Evolutionary conservation across 2,329 filamentous ascomycete species (phyloP), one percentile per base, ranked within the genome.

Genomic region (Niveomyces coronatus): DNA sequence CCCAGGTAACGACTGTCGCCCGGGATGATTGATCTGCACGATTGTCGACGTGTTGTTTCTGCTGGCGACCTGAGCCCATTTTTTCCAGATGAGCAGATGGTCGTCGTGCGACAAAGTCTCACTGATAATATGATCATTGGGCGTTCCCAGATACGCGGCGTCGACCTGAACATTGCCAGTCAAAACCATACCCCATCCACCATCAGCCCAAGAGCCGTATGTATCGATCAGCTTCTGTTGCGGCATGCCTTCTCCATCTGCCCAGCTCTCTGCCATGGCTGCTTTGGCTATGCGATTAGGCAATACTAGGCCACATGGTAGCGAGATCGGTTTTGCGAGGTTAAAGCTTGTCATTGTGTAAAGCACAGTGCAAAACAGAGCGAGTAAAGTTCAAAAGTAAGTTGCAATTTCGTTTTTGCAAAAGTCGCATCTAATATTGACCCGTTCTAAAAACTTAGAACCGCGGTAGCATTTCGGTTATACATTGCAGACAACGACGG

Each of bases 241-340:
- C 0, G 71, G 71, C 1, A 65, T 57, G 19, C 67, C 45, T 39
- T 67, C 53, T 5, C 50, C 51, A 44, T 62, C 57, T 20, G 60
- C 56, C 49, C 68, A 52, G 4, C 45, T 45, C 44, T 74, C 66
- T 4, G 68, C 61, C 56, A 76, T 63, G 23, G 73, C 69, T 33
- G 71, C 61, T 45, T 70, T 63, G 31, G 52, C 59, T 2, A 79
- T 58, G 6, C 73, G 67, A 47, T 78, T 78, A 3, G 70, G 68
- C 3, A 78, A 51, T 1, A 59, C 62, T 17, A 78, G 58, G 2
- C 74, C 74, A 48, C 70, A 74, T 43, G 69, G 67, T 1, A 76
- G 60, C 29, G 62, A 69, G 11, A 74, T 49, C 0, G 70, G 61
- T 20, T 65, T 34, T 20, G 19, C 29, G 20, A 33, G 26, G 9